Evolutionary conservation across 1,284 basidiomycete species (phyloP).

Genomic region (Apiotrichum laibachii): DNA sequence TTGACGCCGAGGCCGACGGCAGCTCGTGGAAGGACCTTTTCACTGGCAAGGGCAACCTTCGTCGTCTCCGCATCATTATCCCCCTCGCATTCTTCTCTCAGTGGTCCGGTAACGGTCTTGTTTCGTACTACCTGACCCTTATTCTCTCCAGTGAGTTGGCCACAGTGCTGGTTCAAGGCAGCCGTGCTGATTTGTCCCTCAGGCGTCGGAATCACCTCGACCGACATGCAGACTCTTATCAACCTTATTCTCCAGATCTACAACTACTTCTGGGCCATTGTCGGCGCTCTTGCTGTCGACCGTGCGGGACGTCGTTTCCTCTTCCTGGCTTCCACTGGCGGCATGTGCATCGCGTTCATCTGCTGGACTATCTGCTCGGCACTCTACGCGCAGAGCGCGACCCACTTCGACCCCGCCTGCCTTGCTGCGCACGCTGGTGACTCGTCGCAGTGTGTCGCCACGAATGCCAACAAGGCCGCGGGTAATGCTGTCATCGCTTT

Average conservation of each 20-base stretch:
- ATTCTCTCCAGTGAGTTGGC: conserved; percentile 58
- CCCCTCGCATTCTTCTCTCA: conserved; percentile 42
- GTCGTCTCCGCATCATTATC: conserved; percentile 37
- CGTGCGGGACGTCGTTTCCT: conserved; percentile 36
- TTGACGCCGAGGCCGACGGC: conserved; percentile 19
- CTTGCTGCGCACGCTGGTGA: too few species aligned
- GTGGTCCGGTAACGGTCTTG: conserved; percentile 34
- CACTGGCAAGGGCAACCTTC: conserved; percentile 21
- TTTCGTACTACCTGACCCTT: conserved; percentile 62
- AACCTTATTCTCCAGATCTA: conserved; percentile 49
- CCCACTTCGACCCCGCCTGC: conserved; percentile 23
- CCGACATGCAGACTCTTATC: conserved; percentile 63
- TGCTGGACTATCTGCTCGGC: conserved; percentile 70
- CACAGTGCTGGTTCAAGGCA: too few species aligned
- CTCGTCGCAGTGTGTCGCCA: not conserved
- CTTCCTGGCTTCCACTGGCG: conserved; percentile 22
- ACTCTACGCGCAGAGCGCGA: conserved; percentile 47
- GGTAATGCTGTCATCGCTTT: conserved; percentile 20
- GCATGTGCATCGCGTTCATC: conserved; percentile 56
- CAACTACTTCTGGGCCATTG: conserved; percentile 21
- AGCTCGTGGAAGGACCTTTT: conserved; percentile 53
- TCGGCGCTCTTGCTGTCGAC: conserved; percentile 44
- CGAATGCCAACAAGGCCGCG: conserved; percentile 12
- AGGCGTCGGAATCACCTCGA: conserved; percentile 63
- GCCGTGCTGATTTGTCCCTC: not conserved